Evolutionary conservation across 306 rosid species (phyloP).

Genomic region (Betula pendula): DNA sequence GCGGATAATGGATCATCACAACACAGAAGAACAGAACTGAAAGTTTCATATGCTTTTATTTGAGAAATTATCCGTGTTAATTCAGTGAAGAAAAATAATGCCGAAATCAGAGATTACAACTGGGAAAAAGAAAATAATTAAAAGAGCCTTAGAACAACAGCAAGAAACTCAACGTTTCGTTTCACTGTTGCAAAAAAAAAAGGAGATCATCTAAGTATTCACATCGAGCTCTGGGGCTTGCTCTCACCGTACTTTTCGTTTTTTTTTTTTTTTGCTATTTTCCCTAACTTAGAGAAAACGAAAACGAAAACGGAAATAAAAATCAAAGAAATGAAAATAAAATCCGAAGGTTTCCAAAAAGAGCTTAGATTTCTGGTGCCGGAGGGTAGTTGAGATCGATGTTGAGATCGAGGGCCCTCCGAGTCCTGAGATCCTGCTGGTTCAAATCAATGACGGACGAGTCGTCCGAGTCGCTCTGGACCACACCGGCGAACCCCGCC

Average conservation of each 20-base stretch:
- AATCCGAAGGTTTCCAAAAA: background rate
- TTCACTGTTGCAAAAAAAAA: conserved; percentile 47
- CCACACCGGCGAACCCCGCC: conserved; percentile 18
- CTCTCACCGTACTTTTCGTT: background rate
- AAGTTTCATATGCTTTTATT: background rate
- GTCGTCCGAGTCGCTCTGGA: conserved; percentile 64
- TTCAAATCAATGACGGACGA: conserved; percentile 66
- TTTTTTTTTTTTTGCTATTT: conserved; percentile 1
- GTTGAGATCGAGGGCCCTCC: conserved; percentile 43
- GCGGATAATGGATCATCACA: too few relatives aligned
- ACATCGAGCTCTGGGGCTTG: conserved; percentile 15
- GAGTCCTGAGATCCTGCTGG: conserved; percentile 16
- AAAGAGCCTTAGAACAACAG: conserved; percentile 36
- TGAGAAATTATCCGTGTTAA: background rate
- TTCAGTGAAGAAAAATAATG: background rate
- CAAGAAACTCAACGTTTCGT: conserved; percentile 28
- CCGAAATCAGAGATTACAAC: conserved; percentile 26
- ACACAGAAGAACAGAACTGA: too few relatives aligned
- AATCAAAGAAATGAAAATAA: background rate
- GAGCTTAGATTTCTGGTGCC: conserved; percentile 35
- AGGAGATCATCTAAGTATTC: conserved; percentile 38
- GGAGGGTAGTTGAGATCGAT: conserved; percentile 66
- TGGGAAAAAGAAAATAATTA: conserved; percentile 12
- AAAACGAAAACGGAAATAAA: conserved; percentile 18
- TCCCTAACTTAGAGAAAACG: conserved; percentile 23